A percentile compares a stretch with the other conserved stretches of the same genome.
Evolutionary conservation across 805 yeast species (phyloP).

Genomic region (Komagataella pseudopastoris): DNA sequence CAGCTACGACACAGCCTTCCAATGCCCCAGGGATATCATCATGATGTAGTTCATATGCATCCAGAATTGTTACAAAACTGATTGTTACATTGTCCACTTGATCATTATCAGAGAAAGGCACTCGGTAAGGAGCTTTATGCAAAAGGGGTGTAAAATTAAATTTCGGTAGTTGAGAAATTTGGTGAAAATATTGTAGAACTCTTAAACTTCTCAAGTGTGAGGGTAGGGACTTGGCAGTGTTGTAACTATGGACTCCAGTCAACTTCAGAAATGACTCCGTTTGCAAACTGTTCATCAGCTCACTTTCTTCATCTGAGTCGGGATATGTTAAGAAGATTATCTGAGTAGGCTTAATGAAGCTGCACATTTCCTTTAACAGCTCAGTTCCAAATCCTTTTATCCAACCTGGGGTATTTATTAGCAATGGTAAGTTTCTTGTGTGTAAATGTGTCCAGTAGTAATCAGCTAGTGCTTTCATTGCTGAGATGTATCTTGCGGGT

Average conservation of each 20-base stretch:
- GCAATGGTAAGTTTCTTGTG: conserved; percentile 22
- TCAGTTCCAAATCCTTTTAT: conserved; percentile 75
- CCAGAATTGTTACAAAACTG: conserved; percentile 16
- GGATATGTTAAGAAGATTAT: conserved; percentile 35
- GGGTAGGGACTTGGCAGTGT: conserved; percentile 24
- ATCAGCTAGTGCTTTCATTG: conserved; percentile 26
- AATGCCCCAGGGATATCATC: conserved; percentile 14
- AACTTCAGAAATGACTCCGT: not conserved
- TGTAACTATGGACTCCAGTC: not conserved
- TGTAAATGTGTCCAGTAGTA: conserved; percentile 1
- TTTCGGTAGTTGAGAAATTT: conserved; percentile 10
- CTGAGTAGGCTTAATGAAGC: conserved; percentile 35
- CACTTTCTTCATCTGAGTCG: conserved; percentile 18
- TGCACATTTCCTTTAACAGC: conserved; percentile 36
- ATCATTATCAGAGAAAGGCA: conserved; percentile 19
- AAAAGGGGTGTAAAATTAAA: conserved; percentile 32
- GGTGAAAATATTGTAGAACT: conserved; percentile 42
- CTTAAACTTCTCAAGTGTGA: conserved; percentile 38
- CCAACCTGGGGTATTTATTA: conserved; percentile 87
- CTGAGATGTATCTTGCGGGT: conserved; percentile 39
- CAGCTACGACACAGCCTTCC: not conserved
- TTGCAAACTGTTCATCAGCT: conserved; percentile 9
- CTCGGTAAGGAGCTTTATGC: conserved; percentile 22
- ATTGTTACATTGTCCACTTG: not conserved
- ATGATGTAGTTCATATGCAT: conserved; percentile 17